Evolutionary conservation across 768 basidiomycete species (phyloP).

Genomic region (Daedaleopsis sinensis): DNA sequence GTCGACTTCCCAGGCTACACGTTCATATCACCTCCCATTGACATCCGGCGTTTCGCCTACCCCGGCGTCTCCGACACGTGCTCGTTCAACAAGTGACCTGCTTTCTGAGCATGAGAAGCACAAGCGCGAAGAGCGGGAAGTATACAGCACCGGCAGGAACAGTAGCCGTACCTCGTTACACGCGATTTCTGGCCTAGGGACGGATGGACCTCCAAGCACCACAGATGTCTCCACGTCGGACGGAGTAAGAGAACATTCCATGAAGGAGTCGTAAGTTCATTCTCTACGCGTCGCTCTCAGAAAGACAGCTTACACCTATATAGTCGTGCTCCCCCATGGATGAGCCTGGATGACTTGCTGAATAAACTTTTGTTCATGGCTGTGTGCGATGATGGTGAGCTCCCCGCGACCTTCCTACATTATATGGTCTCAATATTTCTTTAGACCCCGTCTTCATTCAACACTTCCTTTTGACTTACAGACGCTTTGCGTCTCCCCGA

Average conservation of each 20-base stretch:
- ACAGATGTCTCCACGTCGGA: constrained; percentile 27
- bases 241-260: constrained; percentile 22
- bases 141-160: constrained; percentile 9
- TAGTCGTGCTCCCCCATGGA: constrained; percentile 68
- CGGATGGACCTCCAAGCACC: constrained; percentile 15
- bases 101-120: constrained; percentile 42
- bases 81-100: constrained; percentile 58
- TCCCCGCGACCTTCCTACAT: neutral
- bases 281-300: neutral
- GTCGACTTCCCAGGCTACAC: constrained; percentile 12
- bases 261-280: constrained; percentile 54
- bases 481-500: constrained; percentile 80
- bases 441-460: constrained; percentile 76
- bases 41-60: constrained; percentile 32
- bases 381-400: constrained; percentile 80
- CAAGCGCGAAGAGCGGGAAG: constrained; percentile 25
- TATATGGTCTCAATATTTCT: constrained; percentile 5
- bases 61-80: constrained; percentile 53
- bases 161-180: constrained; percentile 17
- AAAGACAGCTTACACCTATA: constrained; percentile 1
- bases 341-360: constrained; percentile 75
- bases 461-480: constrained; percentile 83
- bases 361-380: constrained; percentile 83
- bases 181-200: constrained; percentile 6
- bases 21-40: constrained; percentile 14